These are phyloP conservation scores for Polysphondylium violaceum DNA, from an alignment of 78 protist species.

Conservation along the genomic window DNA sequence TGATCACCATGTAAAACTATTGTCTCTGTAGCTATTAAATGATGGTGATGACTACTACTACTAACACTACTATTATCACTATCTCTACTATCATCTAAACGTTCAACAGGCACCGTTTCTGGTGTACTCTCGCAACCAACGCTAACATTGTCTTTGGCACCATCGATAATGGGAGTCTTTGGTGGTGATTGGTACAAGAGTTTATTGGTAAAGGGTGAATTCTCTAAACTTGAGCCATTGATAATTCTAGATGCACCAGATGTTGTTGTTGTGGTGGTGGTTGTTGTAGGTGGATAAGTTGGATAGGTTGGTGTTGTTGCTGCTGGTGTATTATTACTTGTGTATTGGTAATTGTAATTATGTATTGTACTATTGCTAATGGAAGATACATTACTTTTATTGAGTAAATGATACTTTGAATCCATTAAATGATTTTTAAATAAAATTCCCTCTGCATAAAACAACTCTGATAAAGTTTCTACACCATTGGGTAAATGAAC, in stretches of 20 bases:
- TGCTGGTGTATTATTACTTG: background rate
- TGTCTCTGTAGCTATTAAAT: background rate
- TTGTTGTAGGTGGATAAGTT: too few relatives aligned
- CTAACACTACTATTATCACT: background rate
- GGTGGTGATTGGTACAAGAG: too few relatives aligned
- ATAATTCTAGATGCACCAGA: background rate
- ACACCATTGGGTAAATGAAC: constrained; percentile 39
- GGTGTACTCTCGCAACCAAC: too few relatives aligned
- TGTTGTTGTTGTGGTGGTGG: background rate
- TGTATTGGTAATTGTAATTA: background rate
- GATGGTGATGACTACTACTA: background rate
- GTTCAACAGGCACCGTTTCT: too few relatives aligned
- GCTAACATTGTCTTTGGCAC: too few relatives aligned
- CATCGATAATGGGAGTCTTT: too few relatives aligned
- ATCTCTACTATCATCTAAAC: background rate
- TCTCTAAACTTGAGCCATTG: too few relatives aligned
- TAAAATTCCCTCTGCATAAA: constrained; percentile 2
- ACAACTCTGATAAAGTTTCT: constrained; percentile 2
- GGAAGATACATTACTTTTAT: background rate
- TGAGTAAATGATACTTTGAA: background rate
- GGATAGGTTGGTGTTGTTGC: background rate
- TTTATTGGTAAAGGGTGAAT: too few relatives aligned
- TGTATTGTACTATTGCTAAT: background rate
- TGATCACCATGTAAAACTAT: background rate
- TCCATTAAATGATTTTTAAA: constrained; percentile 3